Evolutionary conservation across 2,329 filamentous ascomycete genomes (phyloP).

Genomic region (Tolypocladium pustulatum): DNA sequence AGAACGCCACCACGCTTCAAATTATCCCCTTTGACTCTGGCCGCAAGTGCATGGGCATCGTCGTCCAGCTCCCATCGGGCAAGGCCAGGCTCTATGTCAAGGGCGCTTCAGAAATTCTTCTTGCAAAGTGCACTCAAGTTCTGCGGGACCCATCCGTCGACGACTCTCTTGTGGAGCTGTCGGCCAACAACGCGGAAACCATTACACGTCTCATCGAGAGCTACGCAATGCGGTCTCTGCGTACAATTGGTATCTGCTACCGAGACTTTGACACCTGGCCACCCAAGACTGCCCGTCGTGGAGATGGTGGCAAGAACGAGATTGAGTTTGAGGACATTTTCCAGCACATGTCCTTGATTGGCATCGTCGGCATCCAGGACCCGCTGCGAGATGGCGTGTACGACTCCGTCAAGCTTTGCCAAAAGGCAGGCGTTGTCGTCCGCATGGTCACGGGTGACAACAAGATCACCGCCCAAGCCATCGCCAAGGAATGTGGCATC

Average conservation of each 20-base stretch:
- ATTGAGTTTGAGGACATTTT: conserved; percentile 59
- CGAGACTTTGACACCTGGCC: conserved; percentile 82
- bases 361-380: conserved; percentile 72
- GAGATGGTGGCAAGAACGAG: conserved; percentile 46
- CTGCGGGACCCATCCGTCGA: conserved; percentile 38
- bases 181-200: conserved; percentile 40
- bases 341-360: conserved; percentile 55
- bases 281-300: conserved; percentile 47
- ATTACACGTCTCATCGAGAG: conserved; percentile 60
- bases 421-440: conserved; percentile 66
- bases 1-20: conserved; percentile 48
- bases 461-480: conserved; percentile 66
- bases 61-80: conserved; percentile 40
- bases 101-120: conserved; percentile 55
- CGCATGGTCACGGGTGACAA: conserved; percentile 85
- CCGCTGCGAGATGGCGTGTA: conserved; percentile 66
- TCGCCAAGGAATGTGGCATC: conserved; percentile 70
- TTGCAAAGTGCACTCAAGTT: conserved; percentile 42
- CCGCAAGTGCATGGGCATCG: conserved; percentile 61
- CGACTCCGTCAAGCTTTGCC: conserved; percentile 62
- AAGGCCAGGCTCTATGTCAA: conserved; percentile 49
- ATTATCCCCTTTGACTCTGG: conserved; percentile 67
- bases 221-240: conserved; percentile 70
- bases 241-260: conserved; percentile 77
- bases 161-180: conserved; percentile 31